Evolutionary conservation across 2,329 filamentous ascomycete genomes (phyloP).

Genomic region (Trichophyton schoenleinii): DNA sequence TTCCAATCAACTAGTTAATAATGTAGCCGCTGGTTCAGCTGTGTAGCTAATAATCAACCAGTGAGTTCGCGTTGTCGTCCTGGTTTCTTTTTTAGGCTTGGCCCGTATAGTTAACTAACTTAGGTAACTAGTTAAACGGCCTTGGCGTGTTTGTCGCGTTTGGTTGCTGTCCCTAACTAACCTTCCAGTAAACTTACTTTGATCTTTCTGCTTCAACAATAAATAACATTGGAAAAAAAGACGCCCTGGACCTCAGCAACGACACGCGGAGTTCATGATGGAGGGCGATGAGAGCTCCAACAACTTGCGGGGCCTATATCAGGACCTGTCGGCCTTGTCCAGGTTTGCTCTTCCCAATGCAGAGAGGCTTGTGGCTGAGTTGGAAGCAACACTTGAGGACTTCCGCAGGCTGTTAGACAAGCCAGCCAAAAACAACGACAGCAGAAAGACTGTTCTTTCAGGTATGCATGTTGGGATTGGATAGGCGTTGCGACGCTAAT

Average conservation of each 20-base stretch:
- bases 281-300: conserved; percentile 60
- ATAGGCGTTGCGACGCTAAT: background rate
- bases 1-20: background rate
- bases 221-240: background rate
- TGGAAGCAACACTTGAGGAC: conserved; percentile 54
- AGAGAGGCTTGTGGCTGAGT: conserved; percentile 52
- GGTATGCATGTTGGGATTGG: conserved; percentile 36
- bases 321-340: conserved; percentile 65
- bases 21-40: too few species aligned
- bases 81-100: background rate
- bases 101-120: background rate
- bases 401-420: conserved; percentile 65
- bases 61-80: background rate
- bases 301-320: conserved; percentile 70
- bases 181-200: background rate
- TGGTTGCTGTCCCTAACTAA: background rate
- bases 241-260: background rate
- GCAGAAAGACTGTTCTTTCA: conserved; percentile 56
- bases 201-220: background rate
- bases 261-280: conserved; percentile 38
- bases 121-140: too few species aligned
- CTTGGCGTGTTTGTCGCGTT: conserved; percentile 6
- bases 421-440: conserved; percentile 59
- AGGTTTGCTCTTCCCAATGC: conserved; percentile 58
- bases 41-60: too few species aligned